Base-by-base conservation (phyloP, 2,329 filamentous ascomycete species). In the Knoxdaviesia proteae region DNA sequence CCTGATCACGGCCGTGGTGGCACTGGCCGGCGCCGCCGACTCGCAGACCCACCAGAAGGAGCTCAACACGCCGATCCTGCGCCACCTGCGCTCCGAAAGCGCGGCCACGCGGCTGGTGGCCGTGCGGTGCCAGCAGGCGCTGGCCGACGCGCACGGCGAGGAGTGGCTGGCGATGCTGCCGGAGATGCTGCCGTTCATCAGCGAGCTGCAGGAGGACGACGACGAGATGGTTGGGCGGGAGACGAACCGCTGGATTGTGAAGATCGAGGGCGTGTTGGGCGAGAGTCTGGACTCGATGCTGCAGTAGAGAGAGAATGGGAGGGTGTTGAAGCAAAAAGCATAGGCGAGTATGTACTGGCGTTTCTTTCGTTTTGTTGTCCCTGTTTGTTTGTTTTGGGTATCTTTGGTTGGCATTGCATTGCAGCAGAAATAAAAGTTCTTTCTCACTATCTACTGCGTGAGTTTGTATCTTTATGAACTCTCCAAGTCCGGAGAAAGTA, bases 151-250 rank as follows among this genome's bases (percentile, higher is more conserved):
- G 40, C 61, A 96, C 31, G 87, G 87, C 46, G 87, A 96, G 57
- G 90, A 98, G 55, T 98, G 90, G 90, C 62, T 98, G 46, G 73
- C 77, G 1, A 71, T 92, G 64, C 59, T 96, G 55, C 84, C 88
- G 0, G 90, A 98, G 69, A 96, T 94, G 80, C 62, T 98, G 56
- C 88, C 92, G 20, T 84, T 88, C 49, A 94, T 99, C 52, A 92
- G 84, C 53, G 90, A 98, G 63, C 59, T 94, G 53, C 80, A 94
- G 62, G 90, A 98, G 56, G 90, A 98, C 56, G 90, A 96, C 50
- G 87, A 96, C 54, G 90, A 96, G 62, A 69, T 71, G 32, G 88
- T 98, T 30, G 90, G 98, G 64, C 68, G 76, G 54, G 87, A 94
- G 64, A 88, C 86, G 35, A 73, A 87, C 55, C 69, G 75, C 53